These are phyloP conservation scores for Didymosphaeria variabile DNA, from an alignment of 2,329 filamentous ascomycete genomes.

Conservation along the genomic window DNA sequence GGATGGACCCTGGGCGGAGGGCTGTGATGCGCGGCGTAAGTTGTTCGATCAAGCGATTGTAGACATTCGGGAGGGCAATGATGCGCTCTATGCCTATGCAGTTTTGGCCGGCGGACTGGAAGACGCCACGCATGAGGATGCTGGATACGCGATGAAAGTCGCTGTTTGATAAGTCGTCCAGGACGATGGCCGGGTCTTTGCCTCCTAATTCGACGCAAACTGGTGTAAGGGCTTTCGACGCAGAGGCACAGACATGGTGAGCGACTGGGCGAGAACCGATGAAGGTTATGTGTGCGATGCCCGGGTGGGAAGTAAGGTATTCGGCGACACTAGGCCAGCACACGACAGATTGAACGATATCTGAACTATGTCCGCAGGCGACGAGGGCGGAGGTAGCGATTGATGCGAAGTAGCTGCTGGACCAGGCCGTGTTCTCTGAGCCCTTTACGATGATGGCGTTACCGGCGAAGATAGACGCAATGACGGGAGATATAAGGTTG, in stretches of 20 bases:
- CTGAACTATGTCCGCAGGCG: constrained; percentile 82
- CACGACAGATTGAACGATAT: constrained; percentile 82
- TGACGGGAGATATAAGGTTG: constrained; percentile 90
- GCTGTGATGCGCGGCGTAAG: constrained; percentile 77
- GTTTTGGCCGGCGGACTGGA: constrained; percentile 96
- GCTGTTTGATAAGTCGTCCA: constrained; percentile 76
- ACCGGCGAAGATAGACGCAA: constrained; percentile 88
- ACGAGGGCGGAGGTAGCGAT: constrained; percentile 81
- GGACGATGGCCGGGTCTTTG: constrained; percentile 90
- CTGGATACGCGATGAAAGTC: constrained; percentile 77
- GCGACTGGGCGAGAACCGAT: constrained; percentile 91
- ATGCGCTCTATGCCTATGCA: constrained; percentile 97
- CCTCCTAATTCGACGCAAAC: constrained; percentile 92
- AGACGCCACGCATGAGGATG: constrained; percentile 88
- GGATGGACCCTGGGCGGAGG: constrained; percentile 77
- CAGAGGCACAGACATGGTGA: constrained; percentile 85
- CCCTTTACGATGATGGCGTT: constrained; percentile 94
- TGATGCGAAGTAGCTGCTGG: constrained; percentile 79
- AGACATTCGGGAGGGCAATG: constrained; percentile 79
- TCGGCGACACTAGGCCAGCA: constrained; percentile 88
- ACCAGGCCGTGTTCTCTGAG: constrained; percentile 96
- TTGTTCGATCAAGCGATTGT: constrained; percentile 74
- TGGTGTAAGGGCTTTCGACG: constrained; percentile 85
- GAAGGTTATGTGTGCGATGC: constrained; percentile 90
- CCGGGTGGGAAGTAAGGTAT: constrained; percentile 83